Percentiles rank a stretch among this genome's conserved stretches.
Evolutionary conservation across 257 asterid species (phyloP).

Genomic region (Plantago ovata): DNA sequence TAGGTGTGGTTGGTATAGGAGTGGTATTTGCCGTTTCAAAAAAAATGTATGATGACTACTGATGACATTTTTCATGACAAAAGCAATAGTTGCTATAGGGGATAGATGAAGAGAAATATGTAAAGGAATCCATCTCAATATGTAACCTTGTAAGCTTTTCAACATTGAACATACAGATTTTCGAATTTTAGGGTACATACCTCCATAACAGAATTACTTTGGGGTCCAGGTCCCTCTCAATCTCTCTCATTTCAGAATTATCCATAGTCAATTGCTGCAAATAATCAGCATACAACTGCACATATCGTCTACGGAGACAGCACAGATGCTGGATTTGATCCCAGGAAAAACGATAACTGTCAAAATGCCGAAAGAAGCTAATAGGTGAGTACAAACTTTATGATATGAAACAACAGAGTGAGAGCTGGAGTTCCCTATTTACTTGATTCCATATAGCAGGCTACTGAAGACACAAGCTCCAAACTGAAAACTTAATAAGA

Average conservation of each 20-base stretch:
- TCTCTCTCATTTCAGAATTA: conserved; percentile 52
- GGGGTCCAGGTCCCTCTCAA: conserved; percentile 91
- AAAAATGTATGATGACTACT: background rate
- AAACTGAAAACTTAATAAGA: no score
- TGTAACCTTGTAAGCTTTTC: conserved; percentile 12
- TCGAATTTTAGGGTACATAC: conserved; percentile 35
- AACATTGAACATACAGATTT: conserved; percentile 6
- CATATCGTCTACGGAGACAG: conserved; percentile 82
- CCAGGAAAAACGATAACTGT: conserved; percentile 92
- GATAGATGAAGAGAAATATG: conserved; percentile 17
- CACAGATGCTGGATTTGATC: conserved; percentile 78
- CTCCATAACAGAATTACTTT: conserved; percentile 95
- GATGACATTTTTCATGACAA: conserved; percentile 6
- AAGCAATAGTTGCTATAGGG: conserved; percentile 6
- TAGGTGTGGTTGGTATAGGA: no score
- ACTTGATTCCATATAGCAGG: no score
- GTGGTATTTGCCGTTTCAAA: no score
- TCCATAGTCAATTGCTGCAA: conserved; percentile 59
- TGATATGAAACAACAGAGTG: background rate
- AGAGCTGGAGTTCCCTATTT: background rate
- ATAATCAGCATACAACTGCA: conserved; percentile 79
- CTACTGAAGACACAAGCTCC: no score
- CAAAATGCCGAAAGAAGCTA: conserved; percentile 19
- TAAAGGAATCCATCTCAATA: background rate
- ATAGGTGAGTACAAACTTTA: conserved; percentile 1